These are phyloP conservation scores for Populus davidiana DNA, from an alignment of 345 rosid genomes.

Conservation along the genomic window DNA sequence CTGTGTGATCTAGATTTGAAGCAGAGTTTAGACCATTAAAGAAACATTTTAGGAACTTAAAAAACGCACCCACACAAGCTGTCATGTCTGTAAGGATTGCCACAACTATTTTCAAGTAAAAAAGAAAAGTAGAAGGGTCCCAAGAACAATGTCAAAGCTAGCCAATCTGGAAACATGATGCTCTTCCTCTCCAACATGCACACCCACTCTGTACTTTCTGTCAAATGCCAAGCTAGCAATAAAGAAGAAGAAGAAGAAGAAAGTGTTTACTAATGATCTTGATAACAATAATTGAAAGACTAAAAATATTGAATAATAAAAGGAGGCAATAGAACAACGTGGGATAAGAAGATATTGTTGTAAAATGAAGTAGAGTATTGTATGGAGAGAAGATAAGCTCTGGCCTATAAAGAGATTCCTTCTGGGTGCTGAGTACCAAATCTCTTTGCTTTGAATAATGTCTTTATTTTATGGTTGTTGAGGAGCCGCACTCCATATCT, in stretches of 20 bases:
- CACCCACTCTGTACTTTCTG: not conserved
- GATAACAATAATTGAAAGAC: constrained; percentile 26
- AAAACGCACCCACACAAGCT: not conserved
- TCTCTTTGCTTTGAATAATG: not conserved
- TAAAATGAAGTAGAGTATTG: constrained; percentile 24
- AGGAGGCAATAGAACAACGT: constrained; percentile 16
- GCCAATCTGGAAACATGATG: not conserved
- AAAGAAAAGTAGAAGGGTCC: not conserved
- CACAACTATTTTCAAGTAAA: too few relatives aligned
- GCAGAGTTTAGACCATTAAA: not conserved
- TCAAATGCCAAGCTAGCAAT: not conserved
- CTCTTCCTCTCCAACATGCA: constrained; percentile 8
- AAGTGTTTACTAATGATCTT: not conserved
- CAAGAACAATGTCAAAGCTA: not conserved
- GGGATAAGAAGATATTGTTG: constrained; percentile 31
- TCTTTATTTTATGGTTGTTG: constrained; percentile 8
- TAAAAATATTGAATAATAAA: not conserved
- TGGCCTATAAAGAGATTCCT: constrained; percentile 34
- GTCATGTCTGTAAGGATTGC: not conserved
- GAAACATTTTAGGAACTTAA: not conserved
- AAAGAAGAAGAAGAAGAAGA: not conserved
- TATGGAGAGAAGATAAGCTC: constrained; percentile 35
- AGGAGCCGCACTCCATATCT: constrained; percentile 26
- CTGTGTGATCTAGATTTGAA: constrained; percentile 23
- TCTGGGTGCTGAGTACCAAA: not conserved